These are phyloP conservation scores for Halenospora varia DNA, from an alignment of 495 filamentous ascomycete genomes.

Conservation along the genomic window DNA sequence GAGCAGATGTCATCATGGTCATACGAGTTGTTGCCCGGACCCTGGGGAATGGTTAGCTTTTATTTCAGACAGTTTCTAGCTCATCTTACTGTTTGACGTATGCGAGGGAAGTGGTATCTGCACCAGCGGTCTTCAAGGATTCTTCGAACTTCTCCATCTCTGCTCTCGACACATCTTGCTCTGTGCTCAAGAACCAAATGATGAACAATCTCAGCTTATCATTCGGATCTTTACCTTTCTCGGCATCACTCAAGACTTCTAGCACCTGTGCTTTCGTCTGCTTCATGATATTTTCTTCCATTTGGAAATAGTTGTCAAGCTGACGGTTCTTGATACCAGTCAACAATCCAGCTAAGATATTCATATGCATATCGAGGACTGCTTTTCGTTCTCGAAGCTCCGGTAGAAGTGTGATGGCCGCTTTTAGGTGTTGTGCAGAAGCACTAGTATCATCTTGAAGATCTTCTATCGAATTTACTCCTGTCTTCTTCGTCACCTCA, in stretches of 20 bases:
- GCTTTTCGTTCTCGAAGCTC: slow-evolving; percentile 91
- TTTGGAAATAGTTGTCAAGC: slow-evolving; percentile 92
- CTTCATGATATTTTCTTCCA: slow-evolving; percentile 91
- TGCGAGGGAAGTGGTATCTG: slow-evolving; percentile 67
- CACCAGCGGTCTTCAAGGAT: slow-evolving; percentile 70
- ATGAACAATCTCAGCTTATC: slow-evolving; percentile 94
- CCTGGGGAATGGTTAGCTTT: slow-evolving; percentile 43
- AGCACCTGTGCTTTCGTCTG: slow-evolving; percentile 87
- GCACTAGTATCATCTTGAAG: slow-evolving; percentile 84
- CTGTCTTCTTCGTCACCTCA: slow-evolving; percentile 92
- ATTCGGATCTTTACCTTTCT: slow-evolving; percentile 76
- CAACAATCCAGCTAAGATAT: slow-evolving; percentile 81
- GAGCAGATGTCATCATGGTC: slow-evolving; percentile 94
- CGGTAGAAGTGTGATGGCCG: slow-evolving; percentile 87
- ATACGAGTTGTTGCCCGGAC: slow-evolving; percentile 95
- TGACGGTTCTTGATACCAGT: slow-evolving; percentile 92
- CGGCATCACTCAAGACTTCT: slow-evolving; percentile 75
- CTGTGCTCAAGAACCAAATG: slow-evolving; percentile 96
- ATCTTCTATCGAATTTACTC: slow-evolving; percentile 88
- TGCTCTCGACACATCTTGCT: slow-evolving; percentile 74
- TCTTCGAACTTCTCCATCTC: slow-evolving; percentile 89
- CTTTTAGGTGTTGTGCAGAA: slow-evolving; percentile 91
- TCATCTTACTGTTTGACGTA: slow-evolving; percentile 73
- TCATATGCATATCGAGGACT: slow-evolving; percentile 98
- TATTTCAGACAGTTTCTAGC: background rate